Evolutionary conservation across 352 stramenopile genomes (phyloP), one percentile per base, ranked within the genome.

Genomic region (Globisporangium camurandrum): DNA sequence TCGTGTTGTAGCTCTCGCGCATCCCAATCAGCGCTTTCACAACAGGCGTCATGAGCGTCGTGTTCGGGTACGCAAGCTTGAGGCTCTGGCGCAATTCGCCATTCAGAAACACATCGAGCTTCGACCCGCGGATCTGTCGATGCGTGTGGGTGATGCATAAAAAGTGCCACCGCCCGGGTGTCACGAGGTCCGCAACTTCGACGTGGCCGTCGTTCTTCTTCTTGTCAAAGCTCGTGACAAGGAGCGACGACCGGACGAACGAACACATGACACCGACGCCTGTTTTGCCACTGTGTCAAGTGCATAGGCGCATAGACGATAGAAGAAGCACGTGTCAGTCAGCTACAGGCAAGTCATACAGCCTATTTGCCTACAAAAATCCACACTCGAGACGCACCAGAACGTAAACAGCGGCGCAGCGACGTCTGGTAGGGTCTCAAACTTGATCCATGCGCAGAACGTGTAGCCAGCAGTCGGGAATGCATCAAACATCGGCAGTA

Each of bases 191-290:
- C 0, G 70, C 66, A 5, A 93, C 69, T 48, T 90, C 75, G 16
- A 87, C 71, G 42, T 88, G 75, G n/a, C 70, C 75, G 51, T 89
- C 81, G 64, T 90, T 93, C 49, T 87, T 90, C 56, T 86, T 83
- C 55, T 87, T 87, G 63, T 93, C 81, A 56, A 89, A 86, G 53
- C 76, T 83, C 45, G 75, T 89, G 54, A 93, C 63, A 59, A 88
- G 71, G 14, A 93, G 54, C 10, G 81, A 89, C 40, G 81, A 81
- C 20, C 71, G 69, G 30, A 88, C 62, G 49, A 93, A 88, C 9
- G 74, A 89, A 53, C 76, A 83, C 62, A 81, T 84, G 51, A 93
- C 75, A 0, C 81, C 81, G 4, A 90, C 78, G 43, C 77, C 78
- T 0, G 76, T 80, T 37, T 88, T 88, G 19, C 74, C 76, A 52